These are phyloP conservation scores for Cicer chorassanicum DNA, from an alignment of 306 rosid species.

Conservation along the genomic window DNA sequence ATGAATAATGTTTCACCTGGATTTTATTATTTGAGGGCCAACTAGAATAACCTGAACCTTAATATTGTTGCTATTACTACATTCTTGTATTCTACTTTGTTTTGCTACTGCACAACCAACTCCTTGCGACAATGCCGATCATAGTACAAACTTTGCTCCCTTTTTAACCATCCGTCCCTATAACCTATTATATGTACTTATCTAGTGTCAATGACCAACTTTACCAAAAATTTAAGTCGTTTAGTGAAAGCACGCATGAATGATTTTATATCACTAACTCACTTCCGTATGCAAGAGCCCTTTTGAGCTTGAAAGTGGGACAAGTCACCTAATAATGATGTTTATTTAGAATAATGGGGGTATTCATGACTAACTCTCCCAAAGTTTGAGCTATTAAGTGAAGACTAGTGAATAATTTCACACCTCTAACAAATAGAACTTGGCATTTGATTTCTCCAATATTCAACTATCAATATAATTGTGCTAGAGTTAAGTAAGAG, in stretches of 20 bases:
- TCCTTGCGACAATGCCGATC: constrained; percentile 10
- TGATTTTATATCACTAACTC: background rate
- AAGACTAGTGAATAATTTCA: constrained; percentile 15
- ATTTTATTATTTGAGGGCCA: constrained; percentile 21
- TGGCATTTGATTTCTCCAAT: constrained; percentile 33
- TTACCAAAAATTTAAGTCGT: background rate
- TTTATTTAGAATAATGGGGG: constrained; percentile 24
- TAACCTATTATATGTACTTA: constrained; percentile 3
- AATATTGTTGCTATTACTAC: constrained; percentile 25
- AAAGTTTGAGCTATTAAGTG: constrained; percentile 1
- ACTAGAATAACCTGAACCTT: constrained; percentile 16
- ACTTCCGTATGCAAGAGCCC: background rate
- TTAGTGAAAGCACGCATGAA: constrained; percentile 1
- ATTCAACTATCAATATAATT: constrained; percentile 39
- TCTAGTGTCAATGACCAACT: constrained; percentile 14
- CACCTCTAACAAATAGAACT: constrained; percentile 28
- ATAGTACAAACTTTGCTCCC: constrained; percentile 20
- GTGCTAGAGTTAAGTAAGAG: constrained; percentile 30
- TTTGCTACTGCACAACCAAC: constrained; percentile 24
- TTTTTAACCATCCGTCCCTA: constrained; percentile 8
- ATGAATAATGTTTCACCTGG: constrained; percentile 32
- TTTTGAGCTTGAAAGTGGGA: constrained; percentile 29
- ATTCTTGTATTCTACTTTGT: constrained; percentile 17
- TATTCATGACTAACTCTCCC: background rate
- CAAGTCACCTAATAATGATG: constrained; percentile 6